phyloP scores from a whole-genome alignment of 1,139 yeast genomes.

The Neolecta irregularis region DNA sequence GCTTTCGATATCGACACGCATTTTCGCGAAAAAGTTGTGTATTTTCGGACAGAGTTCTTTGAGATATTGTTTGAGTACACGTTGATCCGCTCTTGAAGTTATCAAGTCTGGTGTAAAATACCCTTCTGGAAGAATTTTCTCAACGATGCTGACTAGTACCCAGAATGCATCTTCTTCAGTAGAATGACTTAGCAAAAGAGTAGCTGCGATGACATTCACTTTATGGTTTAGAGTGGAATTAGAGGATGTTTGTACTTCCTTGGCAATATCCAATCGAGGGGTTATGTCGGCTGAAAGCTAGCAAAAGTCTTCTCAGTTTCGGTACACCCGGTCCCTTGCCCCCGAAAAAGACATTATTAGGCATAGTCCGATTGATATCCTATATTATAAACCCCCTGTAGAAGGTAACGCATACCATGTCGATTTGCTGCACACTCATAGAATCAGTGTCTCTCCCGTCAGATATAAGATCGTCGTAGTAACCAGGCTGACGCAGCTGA shows the following conservation, averaged over 20 bases:
- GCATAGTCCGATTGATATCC: constrained; percentile 44
- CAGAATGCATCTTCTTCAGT: constrained; percentile 45
- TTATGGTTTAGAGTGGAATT: not conserved
- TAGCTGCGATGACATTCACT: constrained; percentile 45
- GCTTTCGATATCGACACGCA: constrained; percentile 35
- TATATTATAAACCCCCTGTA: too few species aligned
- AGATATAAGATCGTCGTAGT: constrained; percentile 26
- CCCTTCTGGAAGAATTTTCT: constrained; percentile 37
- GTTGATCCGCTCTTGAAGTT: constrained; percentile 32
- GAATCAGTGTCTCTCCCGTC: constrained; percentile 19
- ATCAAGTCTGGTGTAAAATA: constrained; percentile 32
- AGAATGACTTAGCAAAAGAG: constrained; percentile 32
- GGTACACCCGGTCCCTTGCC: constrained; percentile 42
- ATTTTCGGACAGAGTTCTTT: constrained; percentile 28
- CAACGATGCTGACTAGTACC: constrained; percentile 38
- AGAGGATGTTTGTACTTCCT: constrained; percentile 26
- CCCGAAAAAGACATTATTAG: constrained; percentile 39
- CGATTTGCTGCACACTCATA: constrained; percentile 36
- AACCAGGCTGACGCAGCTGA: constrained; percentile 35
- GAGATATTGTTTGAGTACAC: constrained; percentile 22
- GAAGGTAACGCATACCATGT: too few species aligned
- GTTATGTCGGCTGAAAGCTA: constrained; percentile 38
- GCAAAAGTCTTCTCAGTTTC: constrained; percentile 34
- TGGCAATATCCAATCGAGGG: constrained; percentile 44
- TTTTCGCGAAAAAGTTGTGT: constrained; percentile 25